Evolutionary conservation across 495 filamentous ascomycete species (phyloP).

Genomic region (Aspergillus hancockii): DNA sequence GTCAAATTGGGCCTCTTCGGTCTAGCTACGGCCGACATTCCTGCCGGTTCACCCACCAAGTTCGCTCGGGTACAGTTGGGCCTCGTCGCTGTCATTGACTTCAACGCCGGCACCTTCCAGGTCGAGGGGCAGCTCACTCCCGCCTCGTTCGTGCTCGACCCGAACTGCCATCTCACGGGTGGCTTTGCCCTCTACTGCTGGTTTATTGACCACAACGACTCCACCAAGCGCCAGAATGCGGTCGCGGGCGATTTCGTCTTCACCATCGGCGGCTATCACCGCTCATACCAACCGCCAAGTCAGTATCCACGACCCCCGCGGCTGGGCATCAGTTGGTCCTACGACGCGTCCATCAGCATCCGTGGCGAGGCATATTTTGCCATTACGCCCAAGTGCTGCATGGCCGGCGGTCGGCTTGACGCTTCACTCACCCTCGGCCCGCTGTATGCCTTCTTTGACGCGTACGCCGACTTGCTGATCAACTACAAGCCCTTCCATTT

Average conservation of each 20-base stretch:
- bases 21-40: slow-evolving; percentile 37
- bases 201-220: slow-evolving; percentile 35
- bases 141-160: slow-evolving; percentile 40
- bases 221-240: slow-evolving; percentile 4
- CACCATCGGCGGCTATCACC: slow-evolving; percentile 54
- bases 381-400: slow-evolving; percentile 51
- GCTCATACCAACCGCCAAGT: slow-evolving; percentile 32
- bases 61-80: slow-evolving; percentile 46
- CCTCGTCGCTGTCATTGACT: slow-evolving; percentile 35
- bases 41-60: slow-evolving; percentile 1
- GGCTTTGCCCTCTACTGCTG: slow-evolving; percentile 50
- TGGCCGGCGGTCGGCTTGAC: slow-evolving; percentile 46
- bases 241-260: slow-evolving; percentile 59
- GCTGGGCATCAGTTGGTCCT: slow-evolving; percentile 42
- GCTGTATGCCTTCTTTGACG: slow-evolving; percentile 45
- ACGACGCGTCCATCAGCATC: slow-evolving; percentile 35
- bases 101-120: slow-evolving; percentile 35
- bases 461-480: slow-evolving; percentile 49
- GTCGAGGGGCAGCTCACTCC: slow-evolving; percentile 46
- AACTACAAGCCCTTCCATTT: slow-evolving; percentile 53
- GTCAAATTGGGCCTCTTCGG: slow-evolving; percentile 43
- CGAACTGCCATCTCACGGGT: slow-evolving; percentile 47
- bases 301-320: slow-evolving; percentile 47
- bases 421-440: slow-evolving; percentile 29
- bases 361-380: slow-evolving; percentile 51